Base-by-base conservation (phyloP, 441 rosid species). In the Populus hybrid region DNA sequence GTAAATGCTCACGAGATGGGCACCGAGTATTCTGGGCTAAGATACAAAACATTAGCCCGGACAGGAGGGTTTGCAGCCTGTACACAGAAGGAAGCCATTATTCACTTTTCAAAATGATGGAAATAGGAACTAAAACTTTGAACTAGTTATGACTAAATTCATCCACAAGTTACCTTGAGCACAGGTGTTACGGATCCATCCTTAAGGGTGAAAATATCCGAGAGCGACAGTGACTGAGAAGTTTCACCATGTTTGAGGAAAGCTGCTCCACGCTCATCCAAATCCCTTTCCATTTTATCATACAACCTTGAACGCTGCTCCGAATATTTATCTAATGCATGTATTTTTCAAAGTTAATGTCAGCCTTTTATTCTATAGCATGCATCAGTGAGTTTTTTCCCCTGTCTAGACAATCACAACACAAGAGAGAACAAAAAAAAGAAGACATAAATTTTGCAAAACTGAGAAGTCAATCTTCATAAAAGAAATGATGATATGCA, bases 11-110 rank as follows among this genome's bases (percentile, higher is more conserved):
- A 94, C 98, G 90, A 86, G 85, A 95, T 90, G 31, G 87, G 96
- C 50, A 81, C 69, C 0, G 99, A 90, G 87, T 90, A 96, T 53
- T 88, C 75, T 33, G 93, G 78, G 83, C 85, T 90, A 77, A 96
- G 82, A 87, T 91, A 89, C 85, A 96, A 79, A 33, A 96, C 91
- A 78, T 89, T 92, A 74, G 99, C 98, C 73, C 99, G 87, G 65
- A 95, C 99, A 76, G 98, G 97, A 67, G 99, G 99, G 74, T 86
- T 82, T 50, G 94, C 99, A 33, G 84, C 95, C 98, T 93, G 81
- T 68, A 80, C 18, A 59, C 18, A 82, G 33, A 59, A 82, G 45
- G 73, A 75, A 69, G 14, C 56, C 66, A 73, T 72, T 6, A 78
- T 14, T 71, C 36, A 63, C 75, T 56, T 21, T 33, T 36, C 10